Base-by-base conservation (phyloP, 2,329 filamentous ascomycete species). In the Fusarium napiforme region DNA sequence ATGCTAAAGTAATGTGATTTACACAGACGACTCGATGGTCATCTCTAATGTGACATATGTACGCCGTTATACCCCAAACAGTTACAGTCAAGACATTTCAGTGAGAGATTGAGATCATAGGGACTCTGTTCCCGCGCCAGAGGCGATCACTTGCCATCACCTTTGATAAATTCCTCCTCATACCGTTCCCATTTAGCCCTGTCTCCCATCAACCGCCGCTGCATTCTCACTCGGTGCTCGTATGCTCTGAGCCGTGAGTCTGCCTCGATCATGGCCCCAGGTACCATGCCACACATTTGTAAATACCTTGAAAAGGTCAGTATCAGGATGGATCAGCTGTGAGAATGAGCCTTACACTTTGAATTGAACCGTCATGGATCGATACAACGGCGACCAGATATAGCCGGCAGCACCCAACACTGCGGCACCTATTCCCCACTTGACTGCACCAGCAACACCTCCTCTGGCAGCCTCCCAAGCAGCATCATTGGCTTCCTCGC, bases 231-330 rank as follows among this genome's bases (percentile, higher is more conserved):
- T 49, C 85, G 84, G 18, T 90, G 85, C 80, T 95, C 92, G 76
- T 93, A 93, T 67, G 87, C 84, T 59, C 91, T 87, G 76, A 95
- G 85, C 56, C 91, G 86, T 63, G 85, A 83, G 78, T 96, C 93
- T 6, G 93, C 93, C 83, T 94, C 92, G 60, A 95, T 87, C 87
- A 93, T 93, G 78, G 90, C 87, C 47, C 93, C 93, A 39, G 94
- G 78, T n/a, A 93, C 91, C 93, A 95, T 95, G 68, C 90, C 91
- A n/a, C 91, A 93, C 92, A 95, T 94, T 81, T 95, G 93, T 21
- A 95, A 85, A 79, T 94, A 96, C 36, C 93, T 95, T 77, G 32
- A 37, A 62, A 53, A 58, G 57, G 37, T 63, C 52, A 64, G 62
- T 68, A 47, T 26, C 34, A 58, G 28, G 18, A 37, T 4, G 16